These are phyloP conservation scores for Cryptomeria japonica DNA, from an alignment of 75 land plant species.

Conservation along the genomic window DNA sequence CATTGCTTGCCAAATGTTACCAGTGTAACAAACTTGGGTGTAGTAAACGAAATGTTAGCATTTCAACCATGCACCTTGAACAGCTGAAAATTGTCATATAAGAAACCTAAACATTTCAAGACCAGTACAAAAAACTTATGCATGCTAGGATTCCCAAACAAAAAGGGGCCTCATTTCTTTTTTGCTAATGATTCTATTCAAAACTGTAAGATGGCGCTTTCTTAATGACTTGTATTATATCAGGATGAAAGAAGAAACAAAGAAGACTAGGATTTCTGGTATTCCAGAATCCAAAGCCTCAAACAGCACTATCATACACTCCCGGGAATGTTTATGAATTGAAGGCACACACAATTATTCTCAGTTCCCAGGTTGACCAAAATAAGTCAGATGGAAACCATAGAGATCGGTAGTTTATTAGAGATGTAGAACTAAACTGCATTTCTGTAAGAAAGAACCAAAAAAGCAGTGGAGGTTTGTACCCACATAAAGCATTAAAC, in stretches of 20 bases:
- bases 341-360: not conserved
- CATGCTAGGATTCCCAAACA: not conserved
- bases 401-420: not conserved
- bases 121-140: not conserved
- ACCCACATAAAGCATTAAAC: not conserved
- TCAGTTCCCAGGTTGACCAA: not conserved
- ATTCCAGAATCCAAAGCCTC: not conserved
- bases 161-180: not conserved
- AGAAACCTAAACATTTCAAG: not conserved
- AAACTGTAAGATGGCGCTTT: not conserved
- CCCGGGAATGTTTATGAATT: not conserved
- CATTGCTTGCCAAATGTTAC: not conserved
- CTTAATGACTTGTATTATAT: not conserved
- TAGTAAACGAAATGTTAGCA: not conserved
- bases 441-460: not conserved
- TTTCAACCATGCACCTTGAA: not conserved
- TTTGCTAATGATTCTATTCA: not conserved
- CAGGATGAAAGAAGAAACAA: not conserved
- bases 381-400: not conserved
- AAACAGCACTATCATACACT: not conserved
- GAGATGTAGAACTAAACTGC: not conserved
- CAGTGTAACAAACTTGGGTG: not conserved
- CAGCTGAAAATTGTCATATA: not conserved
- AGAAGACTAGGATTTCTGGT: not conserved
- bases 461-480: not conserved